Evolutionary conservation across 2,329 filamentous ascomycete species (phyloP), one percentile per base, ranked within the genome.

Genomic region (Didymella lethalis): DNA sequence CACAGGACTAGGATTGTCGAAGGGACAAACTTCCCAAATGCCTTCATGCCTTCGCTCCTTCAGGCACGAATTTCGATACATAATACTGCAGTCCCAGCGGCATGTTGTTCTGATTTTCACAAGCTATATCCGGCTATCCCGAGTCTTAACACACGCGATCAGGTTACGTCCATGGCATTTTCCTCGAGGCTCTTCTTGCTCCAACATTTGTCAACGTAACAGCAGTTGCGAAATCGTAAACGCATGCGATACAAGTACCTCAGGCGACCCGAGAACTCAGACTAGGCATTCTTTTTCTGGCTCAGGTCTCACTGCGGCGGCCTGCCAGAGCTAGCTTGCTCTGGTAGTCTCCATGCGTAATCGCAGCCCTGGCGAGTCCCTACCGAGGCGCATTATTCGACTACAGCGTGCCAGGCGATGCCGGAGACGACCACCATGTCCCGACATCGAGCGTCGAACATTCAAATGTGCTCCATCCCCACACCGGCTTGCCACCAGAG

Each of bases 311-410:
- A 78, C 72, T 69, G 72, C 73, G 76, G 78, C 77, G 72, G 76
- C 75, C 78, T 81, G 78, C 79, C 78, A 79, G 79, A 80, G 79
- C 78, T 75, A 77, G 73, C 68, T 77, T 76, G 78, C 79, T 81
- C 79, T 80, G 79, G 80, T 79, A 81, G 79, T 78, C 78, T 80
- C 76, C 75, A 81, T 80, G 78, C 78, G 77, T 77, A 78, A 74
- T 80, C 73, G 80, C 80, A 80, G 81, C 74, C 74, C 79, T 82
- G 79, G 80, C 80, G 78, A 78, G 79, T 74, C 69, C 74, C 72
- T 74, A 79, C 75, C 76, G 79, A 75, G 78, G 79, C 71, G 78
- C 76, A 68, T 76, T 75, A 74, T 79, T 81, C 76, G 77, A 80
- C 75, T 80, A 81, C 71, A 73, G 63, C 76, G 74, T 77, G 69